Conservation (phyloP, 768 basidiomycete species). For the Terana coerulea region DNA sequence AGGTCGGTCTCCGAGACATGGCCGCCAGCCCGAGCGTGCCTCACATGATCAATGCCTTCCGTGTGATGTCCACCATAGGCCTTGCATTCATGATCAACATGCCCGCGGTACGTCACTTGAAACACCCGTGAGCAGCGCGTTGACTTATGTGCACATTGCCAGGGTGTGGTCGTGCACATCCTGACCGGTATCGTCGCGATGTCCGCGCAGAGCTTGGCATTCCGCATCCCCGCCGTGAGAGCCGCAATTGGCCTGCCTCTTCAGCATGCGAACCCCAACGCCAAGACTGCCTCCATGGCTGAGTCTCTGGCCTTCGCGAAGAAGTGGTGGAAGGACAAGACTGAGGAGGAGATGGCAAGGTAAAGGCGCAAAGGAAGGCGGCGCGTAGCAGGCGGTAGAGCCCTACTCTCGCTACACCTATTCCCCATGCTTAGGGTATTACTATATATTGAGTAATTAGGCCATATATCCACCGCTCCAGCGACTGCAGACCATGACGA, state of each 20-base stretch:
- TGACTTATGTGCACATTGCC: not conserved
- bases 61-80: conserved; percentile 47
- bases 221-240: conserved; percentile 42
- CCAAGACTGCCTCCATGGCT: conserved; percentile 25
- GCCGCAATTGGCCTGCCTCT: conserved; percentile 32
- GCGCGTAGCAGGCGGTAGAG: not conserved
- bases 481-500: too few species aligned
- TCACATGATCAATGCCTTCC: conserved; percentile 67
- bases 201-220: conserved; percentile 42
- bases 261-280: conserved; percentile 14
- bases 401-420: not conserved
- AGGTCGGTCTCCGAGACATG: conserved; percentile 54
- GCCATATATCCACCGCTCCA: not conserved
- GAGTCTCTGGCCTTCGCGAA: conserved; percentile 18
- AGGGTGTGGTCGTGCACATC: conserved; percentile 62
- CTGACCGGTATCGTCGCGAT: conserved; percentile 44
- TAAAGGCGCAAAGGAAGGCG: not conserved
- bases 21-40: conserved; percentile 46
- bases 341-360: not conserved
- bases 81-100: conserved; percentile 54
- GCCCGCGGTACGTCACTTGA: conserved; percentile 52
- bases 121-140: not conserved
- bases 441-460: not conserved
- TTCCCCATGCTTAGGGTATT: not conserved
- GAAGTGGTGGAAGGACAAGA: conserved; percentile 5